Base-by-base conservation (phyloP, 495 filamentous ascomycete species). In the Neurospora sp. region DNA sequence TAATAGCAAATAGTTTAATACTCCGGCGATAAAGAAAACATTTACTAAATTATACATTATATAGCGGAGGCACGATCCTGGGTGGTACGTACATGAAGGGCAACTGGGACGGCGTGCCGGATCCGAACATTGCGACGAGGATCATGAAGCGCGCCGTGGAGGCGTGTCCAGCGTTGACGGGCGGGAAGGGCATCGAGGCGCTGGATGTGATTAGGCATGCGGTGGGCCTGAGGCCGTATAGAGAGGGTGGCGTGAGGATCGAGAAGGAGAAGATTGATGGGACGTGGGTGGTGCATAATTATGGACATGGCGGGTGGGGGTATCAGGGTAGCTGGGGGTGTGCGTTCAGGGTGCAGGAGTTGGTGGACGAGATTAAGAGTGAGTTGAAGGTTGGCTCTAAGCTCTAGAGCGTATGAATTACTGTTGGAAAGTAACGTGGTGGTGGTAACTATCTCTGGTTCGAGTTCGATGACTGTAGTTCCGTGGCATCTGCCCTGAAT, bases 251-350 rank as follows among this genome's bases (percentile, higher is more conserved):
- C 0, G 90, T 91, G 16, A 87, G 96, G 48, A 85, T 98, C 65
- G 96, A 97, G 82, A 92, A 88, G 79, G 94, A 98, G 80, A 85
- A 84, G 74, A 87, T 94, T 37, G 91, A 86, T n/a, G 85, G 77
- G 38, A 85, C 88, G 0, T 89, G 87, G 82, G 89, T 97, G 11
- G 93, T 99, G 73, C 96, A 99, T 79, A 95, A 97, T 75, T 99
- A 99, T 79, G 96, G 96, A 11, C 95, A 97, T 83, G 94, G 92
- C 0, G 96, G 96, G 0, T 97, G 94, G 85, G 96, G 90, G 71
- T 94, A 97, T 77, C 96, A 99, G 80, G 88, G 89, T 35, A 92
- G 89, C 20, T 99, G 92, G 81, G 96, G 96, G 2, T 94, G 92
- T 82, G 90, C 94, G 0, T 82, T 89, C 75, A 84, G 86, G 68